Evolutionary conservation across 306 rosid species (phyloP), one percentile per base, ranked within the genome.

Genomic region (Urtica urens): DNA sequence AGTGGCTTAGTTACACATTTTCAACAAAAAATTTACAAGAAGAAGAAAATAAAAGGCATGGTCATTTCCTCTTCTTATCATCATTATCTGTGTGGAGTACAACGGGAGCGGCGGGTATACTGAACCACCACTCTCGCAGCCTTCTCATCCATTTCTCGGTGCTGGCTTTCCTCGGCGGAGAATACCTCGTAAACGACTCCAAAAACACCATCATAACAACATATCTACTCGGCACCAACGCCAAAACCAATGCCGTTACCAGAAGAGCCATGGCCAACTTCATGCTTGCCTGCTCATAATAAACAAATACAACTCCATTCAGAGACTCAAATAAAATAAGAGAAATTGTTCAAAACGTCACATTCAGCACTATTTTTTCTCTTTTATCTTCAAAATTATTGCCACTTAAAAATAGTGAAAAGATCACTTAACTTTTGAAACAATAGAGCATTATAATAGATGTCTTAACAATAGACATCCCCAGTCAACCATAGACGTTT

Each of bases 81-180:
- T 79, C 92, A 19, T 68, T 81, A 38, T 78, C 96, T 72, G 66
- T 79, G 46, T 86, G 96, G 31, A 92, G 81, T 38, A 76, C 26
- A 49, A 92, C 96, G 23, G 99, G 99, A 58, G 99, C 99, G 3
- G 99, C 99, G 0, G 99, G 99, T 63, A 92, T 73, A 73, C 99
- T 86, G 76, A 79, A 79, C 99, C 99, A 86, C 99, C 99, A 92
- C 53, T 92, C 99, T 63, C 82, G 72, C 44, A 86, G 34, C 48
- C 99, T 81, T 64, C 99, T 78, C 25, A 27, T 60, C 68, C 66
- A 80, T 67, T 71, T 79, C 70, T 92, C 99, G 0, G 96, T 82
- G 93, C 80, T 69, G 24, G 86, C 58, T 72, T 64, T 76, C 56
- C 99, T 77, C 2, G 72, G 69, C 1, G 99, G 86, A 2, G 96